Percentiles rank a stretch among this genome's conserved stretches.
These are phyloP conservation scores for Ophiobolus disseminans DNA, from an alignment of 2,329 filamentous ascomycete genomes.

Conservation along the genomic window DNA sequence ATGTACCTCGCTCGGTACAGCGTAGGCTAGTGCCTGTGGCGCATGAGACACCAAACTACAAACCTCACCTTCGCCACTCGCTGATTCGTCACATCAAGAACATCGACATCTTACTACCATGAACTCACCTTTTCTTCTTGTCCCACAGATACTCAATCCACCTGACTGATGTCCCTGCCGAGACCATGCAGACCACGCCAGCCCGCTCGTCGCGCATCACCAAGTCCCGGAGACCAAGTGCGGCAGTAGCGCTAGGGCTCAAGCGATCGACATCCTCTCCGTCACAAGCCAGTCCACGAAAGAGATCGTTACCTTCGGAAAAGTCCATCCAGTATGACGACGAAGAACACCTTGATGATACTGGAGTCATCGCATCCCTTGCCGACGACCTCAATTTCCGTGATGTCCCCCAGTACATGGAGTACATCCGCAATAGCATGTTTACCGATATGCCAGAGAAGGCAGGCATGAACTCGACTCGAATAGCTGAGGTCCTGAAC, in stretches of 20 bases:
- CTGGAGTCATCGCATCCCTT: conserved; percentile 63
- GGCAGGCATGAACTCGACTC: conserved; percentile 68
- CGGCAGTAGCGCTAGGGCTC: conserved; percentile 34
- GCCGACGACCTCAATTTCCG: conserved; percentile 64
- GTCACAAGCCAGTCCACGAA: conserved; percentile 45
- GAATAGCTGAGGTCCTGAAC: conserved; percentile 69
- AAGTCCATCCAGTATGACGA: conserved; percentile 38
- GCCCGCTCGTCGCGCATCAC: conserved; percentile 42
- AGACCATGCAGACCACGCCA: conserved; percentile 39
- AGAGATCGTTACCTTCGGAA: conserved; percentile 38
- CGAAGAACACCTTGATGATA: conserved; percentile 63
- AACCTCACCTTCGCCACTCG: conserved; percentile 18
- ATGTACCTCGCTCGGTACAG: neutral
- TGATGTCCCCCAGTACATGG: conserved; percentile 69
- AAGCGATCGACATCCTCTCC: conserved; percentile 47
- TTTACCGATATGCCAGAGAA: conserved; percentile 68
- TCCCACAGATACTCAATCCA: neutral
- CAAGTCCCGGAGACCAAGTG: conserved; percentile 31
- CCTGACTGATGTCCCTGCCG: conserved; percentile 15
- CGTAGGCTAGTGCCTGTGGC: neutral
- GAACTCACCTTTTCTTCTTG: conserved; percentile 9
- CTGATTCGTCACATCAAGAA: conserved; percentile 31
- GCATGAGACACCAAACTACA: neutral
- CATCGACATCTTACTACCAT: conserved; percentile 28
- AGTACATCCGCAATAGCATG: conserved; percentile 67